Evolutionary conservation across 2,329 filamentous ascomycete genomes (phyloP).

Genomic region (Fusarium sp.): DNA sequence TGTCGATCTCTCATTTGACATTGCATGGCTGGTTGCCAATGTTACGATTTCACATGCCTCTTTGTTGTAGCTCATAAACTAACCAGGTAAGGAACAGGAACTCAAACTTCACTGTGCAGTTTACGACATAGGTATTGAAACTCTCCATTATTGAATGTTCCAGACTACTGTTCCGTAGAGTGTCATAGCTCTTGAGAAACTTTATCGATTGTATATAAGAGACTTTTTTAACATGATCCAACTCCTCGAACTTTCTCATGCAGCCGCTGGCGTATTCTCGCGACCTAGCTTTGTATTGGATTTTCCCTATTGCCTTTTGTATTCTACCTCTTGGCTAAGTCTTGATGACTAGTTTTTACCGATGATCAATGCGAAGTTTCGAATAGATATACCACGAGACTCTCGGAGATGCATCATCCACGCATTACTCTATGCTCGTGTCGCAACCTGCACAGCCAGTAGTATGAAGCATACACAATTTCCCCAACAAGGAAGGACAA

Average conservation of each 20-base stretch:
- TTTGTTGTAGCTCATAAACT: not conserved
- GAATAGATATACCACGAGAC: conserved; percentile 1
- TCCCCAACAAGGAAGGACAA: not conserved
- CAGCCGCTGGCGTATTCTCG: not conserved
- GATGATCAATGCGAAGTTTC: not conserved
- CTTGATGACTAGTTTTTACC: not conserved
- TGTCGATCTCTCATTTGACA: not conserved
- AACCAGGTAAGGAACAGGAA: not conserved
- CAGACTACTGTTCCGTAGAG: no score
- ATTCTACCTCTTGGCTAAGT: not conserved
- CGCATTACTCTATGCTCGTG: not conserved
- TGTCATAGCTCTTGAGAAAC: no score
- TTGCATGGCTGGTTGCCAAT: no score
- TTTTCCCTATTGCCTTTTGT: not conserved
- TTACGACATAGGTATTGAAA: not conserved
- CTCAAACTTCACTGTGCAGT: not conserved
- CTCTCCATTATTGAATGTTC: not conserved
- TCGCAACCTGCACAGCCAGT: not conserved
- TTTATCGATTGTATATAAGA: not conserved
- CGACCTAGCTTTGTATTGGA: not conserved
- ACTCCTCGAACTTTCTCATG: not conserved
- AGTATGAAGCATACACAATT: not conserved
- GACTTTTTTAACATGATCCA: not conserved
- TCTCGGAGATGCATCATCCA: not conserved
- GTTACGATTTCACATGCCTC: not conserved